Conservation (phyloP, 352 stramenopile genomes). For the Globisporangium viniferum region DNA sequence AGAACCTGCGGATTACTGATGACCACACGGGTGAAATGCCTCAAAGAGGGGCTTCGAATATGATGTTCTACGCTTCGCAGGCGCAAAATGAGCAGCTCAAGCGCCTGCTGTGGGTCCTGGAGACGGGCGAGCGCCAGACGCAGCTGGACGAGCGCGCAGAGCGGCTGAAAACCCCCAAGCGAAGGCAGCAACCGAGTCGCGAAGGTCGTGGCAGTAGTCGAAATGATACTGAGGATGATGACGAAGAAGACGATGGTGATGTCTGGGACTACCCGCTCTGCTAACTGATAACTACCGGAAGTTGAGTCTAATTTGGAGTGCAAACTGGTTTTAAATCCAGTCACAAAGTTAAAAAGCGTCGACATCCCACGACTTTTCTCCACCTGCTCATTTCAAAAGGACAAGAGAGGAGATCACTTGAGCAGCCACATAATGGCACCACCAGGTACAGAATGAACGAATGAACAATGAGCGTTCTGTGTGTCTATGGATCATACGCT, state of each 20-base stretch:
- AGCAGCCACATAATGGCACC: neutral
- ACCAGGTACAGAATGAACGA: slow-evolving; percentile 10
- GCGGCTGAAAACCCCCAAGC: slow-evolving; percentile 11
- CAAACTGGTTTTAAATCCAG: slow-evolving; percentile 9
- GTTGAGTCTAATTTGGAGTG: neutral
- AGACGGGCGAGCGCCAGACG: slow-evolving; percentile 30
- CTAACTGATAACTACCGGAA: slow-evolving; percentile 12
- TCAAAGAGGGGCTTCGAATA: slow-evolving; percentile 9
- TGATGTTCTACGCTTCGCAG: slow-evolving; percentile 53
- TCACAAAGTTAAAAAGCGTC: neutral
- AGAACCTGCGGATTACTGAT: slow-evolving; percentile 31
- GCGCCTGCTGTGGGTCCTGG: slow-evolving; percentile 60
- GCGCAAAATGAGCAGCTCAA: slow-evolving; percentile 53
- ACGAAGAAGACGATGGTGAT: slow-evolving; percentile 43
- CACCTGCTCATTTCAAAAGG: neutral
- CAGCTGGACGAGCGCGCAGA: slow-evolving; percentile 20
- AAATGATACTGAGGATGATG: slow-evolving; percentile 20
- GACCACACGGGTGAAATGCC: neutral
- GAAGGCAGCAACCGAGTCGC: neutral
- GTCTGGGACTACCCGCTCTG: slow-evolving; percentile 62
- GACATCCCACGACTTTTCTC: neutral
- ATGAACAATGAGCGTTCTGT: neutral
- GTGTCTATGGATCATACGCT: neutral
- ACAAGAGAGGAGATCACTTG: neutral
- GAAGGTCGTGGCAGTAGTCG: neutral